Base-by-base conservation (phyloP, 2,329 filamentous ascomycete genomes). In the Tolypocladium guangdongense region DNA sequence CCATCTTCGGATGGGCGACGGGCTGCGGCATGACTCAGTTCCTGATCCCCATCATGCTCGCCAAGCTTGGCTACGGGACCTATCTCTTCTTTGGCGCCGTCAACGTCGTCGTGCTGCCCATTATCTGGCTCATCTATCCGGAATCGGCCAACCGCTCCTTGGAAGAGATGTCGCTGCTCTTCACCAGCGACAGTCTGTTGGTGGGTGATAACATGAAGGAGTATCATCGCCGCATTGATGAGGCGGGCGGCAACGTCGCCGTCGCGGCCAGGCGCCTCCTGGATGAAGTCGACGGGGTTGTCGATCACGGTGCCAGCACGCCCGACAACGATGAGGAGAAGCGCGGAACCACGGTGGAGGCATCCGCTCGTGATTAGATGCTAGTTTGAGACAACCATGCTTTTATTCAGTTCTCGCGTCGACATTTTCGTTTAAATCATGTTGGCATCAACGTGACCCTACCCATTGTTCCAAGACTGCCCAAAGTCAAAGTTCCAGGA, bases 1-100 rank as follows among this genome's bases (percentile, higher is more conserved):
- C 75, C 20, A 80, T 83, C 55, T 76, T 77, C 2, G 78, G 79
- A 1, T 83, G 80, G 79, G 78, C 80, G 20, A 72, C 80, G 54
- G 80, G 78, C 38, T 74, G 77, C 10, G 78, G 78, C 37, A 74
- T 76, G 73, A 80, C 78, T 1, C 71, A 71, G 2, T 67, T 80
- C 48, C 72, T 80, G 56, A 80, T 66, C 57, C 75, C 74, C 30
- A 75, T 80, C 61, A 76, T 81, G 71, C 75, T 80, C 55, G 64
- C 60, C 43, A 64, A 64, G n/a, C 58, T 78, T 24, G 66, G 70
- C 55, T 75, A 69, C 56, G 68, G 71, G 10, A 78, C 74, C 0
- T 80, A 78, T 58, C 73, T 79, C 57, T 68, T 80, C 49, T 77
- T 80, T 51, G 76, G 72, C 3, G 74, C 69, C 4, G 60, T 80